These are phyloP conservation scores for Globisporangium mamillatum DNA, from an alignment of 352 stramenopile species.

Conservation along the genomic window DNA sequence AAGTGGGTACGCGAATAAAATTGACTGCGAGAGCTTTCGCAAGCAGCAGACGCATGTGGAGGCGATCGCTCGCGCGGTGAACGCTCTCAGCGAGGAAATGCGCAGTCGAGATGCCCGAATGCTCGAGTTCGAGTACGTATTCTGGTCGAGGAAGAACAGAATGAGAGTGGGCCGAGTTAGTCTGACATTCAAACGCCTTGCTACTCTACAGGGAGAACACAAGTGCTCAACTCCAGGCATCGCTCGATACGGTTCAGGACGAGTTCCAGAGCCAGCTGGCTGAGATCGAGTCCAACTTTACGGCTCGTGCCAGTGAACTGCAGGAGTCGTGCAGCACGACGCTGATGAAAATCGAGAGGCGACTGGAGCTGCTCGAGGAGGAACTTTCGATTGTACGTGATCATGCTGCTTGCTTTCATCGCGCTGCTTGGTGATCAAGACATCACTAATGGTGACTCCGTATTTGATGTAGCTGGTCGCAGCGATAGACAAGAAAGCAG, in stretches of 20 bases:
- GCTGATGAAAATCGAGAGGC: slow-evolving; percentile 28
- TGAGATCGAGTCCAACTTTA: slow-evolving; percentile 4
- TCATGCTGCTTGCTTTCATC: not conserved
- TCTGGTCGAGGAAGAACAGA: not conserved
- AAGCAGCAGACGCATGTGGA: slow-evolving; percentile 41
- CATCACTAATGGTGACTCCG: not conserved
- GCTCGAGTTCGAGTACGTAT: slow-evolving; percentile 14
- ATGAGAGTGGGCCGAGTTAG: not conserved
- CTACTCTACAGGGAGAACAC: not conserved
- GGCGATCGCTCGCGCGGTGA: slow-evolving; percentile 36
- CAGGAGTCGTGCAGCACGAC: slow-evolving; percentile 10
- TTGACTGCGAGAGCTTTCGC: not conserved
- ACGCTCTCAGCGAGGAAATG: slow-evolving; percentile 46
- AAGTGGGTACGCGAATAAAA: not conserved
- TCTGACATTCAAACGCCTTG: not conserved
- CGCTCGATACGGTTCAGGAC: not conserved
- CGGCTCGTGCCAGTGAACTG: slow-evolving; percentile 5
- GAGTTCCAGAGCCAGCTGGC: slow-evolving; percentile 17
- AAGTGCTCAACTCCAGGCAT: not conserved
- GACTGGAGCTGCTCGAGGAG: slow-evolving; percentile 51
- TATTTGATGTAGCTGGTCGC: slow-evolving; percentile 23
- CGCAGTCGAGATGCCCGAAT: slow-evolving; percentile 15
- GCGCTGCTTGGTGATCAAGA: not conserved
- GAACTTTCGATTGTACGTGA: slow-evolving; percentile 43
- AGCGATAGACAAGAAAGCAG: slow-evolving; percentile 47